Evolutionary conservation across 371 early-diverging fungal genomes (phyloP), one percentile per base, ranked within the genome.

Genomic region (Apophysomyces variabilis): DNA sequence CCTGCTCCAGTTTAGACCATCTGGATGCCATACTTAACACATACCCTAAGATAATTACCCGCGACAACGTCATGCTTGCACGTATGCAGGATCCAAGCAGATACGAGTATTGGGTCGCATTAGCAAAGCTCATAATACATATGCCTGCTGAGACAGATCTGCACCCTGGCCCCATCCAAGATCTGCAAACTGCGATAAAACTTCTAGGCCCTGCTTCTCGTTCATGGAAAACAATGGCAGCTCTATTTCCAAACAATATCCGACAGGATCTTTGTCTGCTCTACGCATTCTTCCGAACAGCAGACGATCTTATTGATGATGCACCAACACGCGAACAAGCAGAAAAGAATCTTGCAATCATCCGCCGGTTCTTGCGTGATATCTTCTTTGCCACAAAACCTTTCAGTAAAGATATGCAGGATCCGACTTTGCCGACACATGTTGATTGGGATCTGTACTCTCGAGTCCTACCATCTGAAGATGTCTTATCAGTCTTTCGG

Each of bases 291-390:
- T 88, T 85, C 58, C 85, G 88, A 32, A 67, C 79, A 38, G 77
- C 79, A 8, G 88, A 88, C 64, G 88, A 88, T 61, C 68, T 88
- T n/a, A 75, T 80, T 3, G 88, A 88, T 66, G 77, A 72, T 47
- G 70, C 72, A 0, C 67, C 71, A 46, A 70, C 72, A 4, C 66
- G 60, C n/a, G 61, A 64, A 21, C 59, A 68, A 58, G 50, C 72
- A 7, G 60, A 67, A 37, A 21, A 67, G 13, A 71, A 75, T 37
- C 50, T 80, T 46, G 65, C 68, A 1, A 67, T 73, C n/a, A 72
- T 79, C 38, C 67, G 75, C 5, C 39, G 39, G 0, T 74, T 77
- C 38, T 36, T 82, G n/a, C 64, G 65, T 9, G 38, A 46, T 7
- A 41, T 43, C 12, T 64, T 61, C 58, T 18, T 44, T 64, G 41